These are phyloP conservation scores for Aulographum hederae DNA, from an alignment of 2,329 filamentous ascomycete genomes.

Conservation along the genomic window DNA sequence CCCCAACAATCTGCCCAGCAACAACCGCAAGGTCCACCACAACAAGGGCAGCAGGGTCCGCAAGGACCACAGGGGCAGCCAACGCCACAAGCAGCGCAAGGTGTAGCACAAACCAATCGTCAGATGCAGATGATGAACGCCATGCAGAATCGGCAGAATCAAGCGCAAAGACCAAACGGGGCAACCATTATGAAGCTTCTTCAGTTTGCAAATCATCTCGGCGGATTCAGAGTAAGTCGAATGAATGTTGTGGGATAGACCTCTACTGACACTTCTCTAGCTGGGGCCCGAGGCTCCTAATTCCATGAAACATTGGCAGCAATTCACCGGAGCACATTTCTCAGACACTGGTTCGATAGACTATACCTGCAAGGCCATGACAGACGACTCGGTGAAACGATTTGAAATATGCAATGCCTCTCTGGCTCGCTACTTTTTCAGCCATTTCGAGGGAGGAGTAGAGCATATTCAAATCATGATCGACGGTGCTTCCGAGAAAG, in stretches of 20 bases:
- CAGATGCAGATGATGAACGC: slow-evolving; percentile 18
- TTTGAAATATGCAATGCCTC: slow-evolving; percentile 75
- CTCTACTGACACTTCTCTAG: too few species aligned
- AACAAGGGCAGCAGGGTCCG: slow-evolving; percentile 8
- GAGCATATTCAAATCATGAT: slow-evolving; percentile 72
- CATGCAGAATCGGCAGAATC: too few species aligned
- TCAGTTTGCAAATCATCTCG: slow-evolving; percentile 37
- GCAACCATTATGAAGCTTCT: slow-evolving; percentile 33
- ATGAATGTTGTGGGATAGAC: too few species aligned
- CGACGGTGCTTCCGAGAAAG: slow-evolving; percentile 43
- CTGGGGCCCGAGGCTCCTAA: too few species aligned
- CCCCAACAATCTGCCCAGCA: slow-evolving; percentile 14
- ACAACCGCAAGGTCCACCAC: slow-evolving; percentile 11
- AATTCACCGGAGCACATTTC: slow-evolving; percentile 69
- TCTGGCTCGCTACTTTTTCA: slow-evolving; percentile 75
- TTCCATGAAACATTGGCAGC: slow-evolving; percentile 60
- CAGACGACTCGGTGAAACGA: slow-evolving; percentile 49
- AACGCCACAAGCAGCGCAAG: slow-evolving; percentile 10
- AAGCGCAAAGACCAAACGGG: slow-evolving; percentile 17
- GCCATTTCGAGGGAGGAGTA: slow-evolving; percentile 74
- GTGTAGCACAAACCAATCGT: slow-evolving; percentile 18
- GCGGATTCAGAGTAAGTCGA: slow-evolving; percentile 35
- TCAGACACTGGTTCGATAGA: slow-evolving; percentile 59
- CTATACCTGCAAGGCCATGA: slow-evolving; percentile 40
- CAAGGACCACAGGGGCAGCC: slow-evolving; percentile 10